phyloP scores from a whole-genome alignment of 2,329 filamentous ascomycete species.

The Fusarium paranaense region DNA sequence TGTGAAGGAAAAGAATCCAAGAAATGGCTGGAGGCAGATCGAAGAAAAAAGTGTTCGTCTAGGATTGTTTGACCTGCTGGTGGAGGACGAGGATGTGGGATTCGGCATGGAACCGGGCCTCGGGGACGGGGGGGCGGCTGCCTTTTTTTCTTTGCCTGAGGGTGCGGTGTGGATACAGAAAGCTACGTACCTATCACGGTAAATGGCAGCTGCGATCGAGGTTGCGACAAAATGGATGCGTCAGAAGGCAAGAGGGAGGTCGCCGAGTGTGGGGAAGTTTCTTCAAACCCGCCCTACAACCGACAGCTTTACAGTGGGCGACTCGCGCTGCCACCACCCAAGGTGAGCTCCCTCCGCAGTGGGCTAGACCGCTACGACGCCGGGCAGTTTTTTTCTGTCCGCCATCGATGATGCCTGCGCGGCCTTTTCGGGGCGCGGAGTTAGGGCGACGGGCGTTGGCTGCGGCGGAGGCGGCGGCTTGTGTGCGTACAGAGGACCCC shows the following conservation, averaged over 20 bases:
- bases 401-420: constrained; percentile 30
- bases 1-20: constrained; percentile 38
- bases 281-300: not conserved
- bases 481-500: constrained; percentile 9
- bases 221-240: constrained; percentile 27
- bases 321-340: constrained; percentile 9
- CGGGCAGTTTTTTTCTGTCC: not conserved
- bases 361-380: constrained; percentile 1
- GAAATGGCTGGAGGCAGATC: constrained; percentile 29
- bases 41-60: constrained; percentile 40
- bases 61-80: constrained; percentile 38
- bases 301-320: constrained; percentile 12
- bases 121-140: constrained; percentile 43
- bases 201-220: constrained; percentile 3
- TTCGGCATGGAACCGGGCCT: constrained; percentile 36
- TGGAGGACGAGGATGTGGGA: constrained; percentile 39
- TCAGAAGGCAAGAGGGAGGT: constrained; percentile 36
- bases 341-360: constrained; percentile 15
- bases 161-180: constrained; percentile 30
- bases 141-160: constrained; percentile 47
- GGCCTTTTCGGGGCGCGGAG: constrained; percentile 38
- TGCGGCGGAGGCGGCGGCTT: constrained; percentile 17
- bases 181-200: constrained; percentile 25
- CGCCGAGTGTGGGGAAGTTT: constrained; percentile 35
- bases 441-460: constrained; percentile 33